A percentile compares a stretch with the other conserved stretches of the same genome.
phyloP scores from a whole-genome alignment of 371 early-diverging fungal genomes.

The Rhizopus stolonifer region DNA sequence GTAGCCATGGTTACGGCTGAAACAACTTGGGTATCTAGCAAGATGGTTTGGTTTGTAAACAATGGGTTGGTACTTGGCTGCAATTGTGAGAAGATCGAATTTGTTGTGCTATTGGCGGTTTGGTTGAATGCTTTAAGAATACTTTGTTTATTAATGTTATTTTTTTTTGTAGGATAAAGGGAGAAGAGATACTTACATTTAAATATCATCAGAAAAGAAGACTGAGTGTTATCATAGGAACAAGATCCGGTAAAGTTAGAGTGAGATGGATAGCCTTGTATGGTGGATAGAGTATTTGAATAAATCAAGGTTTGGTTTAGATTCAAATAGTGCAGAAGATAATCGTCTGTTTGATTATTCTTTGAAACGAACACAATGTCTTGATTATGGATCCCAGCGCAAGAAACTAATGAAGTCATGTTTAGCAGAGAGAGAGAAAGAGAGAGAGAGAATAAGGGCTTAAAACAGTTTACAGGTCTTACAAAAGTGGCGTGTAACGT shows the following conservation, averaged over 20 bases:
- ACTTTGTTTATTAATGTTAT: not conserved
- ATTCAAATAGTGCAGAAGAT: not conserved
- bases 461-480: not conserved
- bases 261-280: not conserved
- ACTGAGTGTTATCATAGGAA: slow-evolving; percentile 4
- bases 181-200: not conserved
- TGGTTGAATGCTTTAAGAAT: not conserved
- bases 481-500: not conserved
- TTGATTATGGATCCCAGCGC: not conserved
- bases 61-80: not conserved
- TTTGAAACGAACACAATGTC: not conserved
- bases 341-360: not conserved
- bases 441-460: not conserved
- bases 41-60: not conserved
- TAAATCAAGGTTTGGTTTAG: not conserved
- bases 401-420: not conserved
- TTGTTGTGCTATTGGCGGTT: not conserved
- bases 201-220: slow-evolving; percentile 2
- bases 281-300: not conserved
- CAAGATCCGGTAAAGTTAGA: slow-evolving; percentile 5
- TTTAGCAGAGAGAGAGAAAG: not conserved
- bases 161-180: not conserved
- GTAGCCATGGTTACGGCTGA: not conserved
- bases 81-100: not conserved
- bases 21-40: not conserved